These are phyloP conservation scores for Brassica hybrid DNA, from an alignment of 441 rosid genomes.

Conservation along the genomic window DNA sequence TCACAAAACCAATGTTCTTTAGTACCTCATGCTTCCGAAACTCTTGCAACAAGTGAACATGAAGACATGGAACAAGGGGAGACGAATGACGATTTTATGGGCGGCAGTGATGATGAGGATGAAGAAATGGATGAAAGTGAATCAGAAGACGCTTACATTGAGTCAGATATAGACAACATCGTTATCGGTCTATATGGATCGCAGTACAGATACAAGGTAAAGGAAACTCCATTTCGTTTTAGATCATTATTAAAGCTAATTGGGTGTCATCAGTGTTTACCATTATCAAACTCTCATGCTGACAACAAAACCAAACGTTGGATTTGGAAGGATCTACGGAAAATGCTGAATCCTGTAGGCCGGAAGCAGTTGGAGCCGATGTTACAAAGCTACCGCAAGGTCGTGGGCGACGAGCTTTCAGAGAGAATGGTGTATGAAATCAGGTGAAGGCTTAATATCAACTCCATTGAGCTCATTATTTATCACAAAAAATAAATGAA, in stretches of 20 bases:
- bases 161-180: conserved; percentile 51
- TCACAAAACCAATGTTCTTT: conserved; percentile 48
- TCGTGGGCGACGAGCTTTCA: conserved; percentile 68
- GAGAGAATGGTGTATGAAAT: conserved; percentile 67
- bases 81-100: conserved; percentile 53
- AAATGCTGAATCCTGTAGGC: conserved; percentile 41
- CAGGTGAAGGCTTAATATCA: conserved; percentile 37
- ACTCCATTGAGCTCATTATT: conserved; percentile 26
- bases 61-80: conserved; percentile 51
- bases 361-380: conserved; percentile 55
- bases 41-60: conserved; percentile 42
- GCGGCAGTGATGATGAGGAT: conserved; percentile 30
- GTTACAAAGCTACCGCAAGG: conserved; percentile 57
- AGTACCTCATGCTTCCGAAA: conserved; percentile 46
- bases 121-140: conserved; percentile 46
- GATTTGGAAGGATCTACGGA: conserved; percentile 61
- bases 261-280: conserved; percentile 14
- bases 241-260: conserved; percentile 19
- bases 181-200: conserved; percentile 55
- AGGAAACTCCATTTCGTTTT: conserved; percentile 1
- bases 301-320: conserved; percentile 25
- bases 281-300: conserved; percentile 8
- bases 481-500: conserved; percentile 8
- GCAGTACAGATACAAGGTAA: conserved; percentile 70
- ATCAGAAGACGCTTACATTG: conserved; percentile 57